These are phyloP conservation scores for Ceratocystis colombiana DNA, from an alignment of 2,329 filamentous ascomycete genomes.

Conservation along the genomic window DNA sequence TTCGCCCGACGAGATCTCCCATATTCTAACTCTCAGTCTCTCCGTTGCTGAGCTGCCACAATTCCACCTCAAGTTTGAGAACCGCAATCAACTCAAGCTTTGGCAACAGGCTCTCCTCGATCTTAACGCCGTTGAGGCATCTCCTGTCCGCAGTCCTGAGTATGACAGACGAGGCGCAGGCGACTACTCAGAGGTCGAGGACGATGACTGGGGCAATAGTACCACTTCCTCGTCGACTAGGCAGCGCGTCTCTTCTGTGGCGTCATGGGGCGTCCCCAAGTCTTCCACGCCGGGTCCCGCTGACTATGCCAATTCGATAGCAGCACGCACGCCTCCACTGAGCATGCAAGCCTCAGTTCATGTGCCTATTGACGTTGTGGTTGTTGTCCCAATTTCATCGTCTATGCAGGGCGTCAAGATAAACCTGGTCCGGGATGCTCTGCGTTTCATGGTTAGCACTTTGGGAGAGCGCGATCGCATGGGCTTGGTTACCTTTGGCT, in stretches of 20 bases:
- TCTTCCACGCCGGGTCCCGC: slow-evolving; percentile 83
- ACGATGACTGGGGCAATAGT: slow-evolving; percentile 60
- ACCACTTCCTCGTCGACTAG: slow-evolving; percentile 41
- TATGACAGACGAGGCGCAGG: slow-evolving; percentile 51
- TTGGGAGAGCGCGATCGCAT: slow-evolving; percentile 90
- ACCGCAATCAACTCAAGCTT: slow-evolving; percentile 70
- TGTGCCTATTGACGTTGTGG: slow-evolving; percentile 87
- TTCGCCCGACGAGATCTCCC: slow-evolving; percentile 53
- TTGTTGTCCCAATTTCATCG: slow-evolving; percentile 92
- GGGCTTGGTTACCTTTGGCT: slow-evolving; percentile 95
- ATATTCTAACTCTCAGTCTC: slow-evolving; percentile 76
- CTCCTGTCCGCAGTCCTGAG: slow-evolving; percentile 58
- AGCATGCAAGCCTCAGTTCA: slow-evolving; percentile 51
- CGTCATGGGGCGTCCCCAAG: slow-evolving; percentile 71
- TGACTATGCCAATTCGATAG: slow-evolving; percentile 66
- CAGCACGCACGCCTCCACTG: slow-evolving; percentile 38
- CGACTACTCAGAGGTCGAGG: slow-evolving; percentile 72
- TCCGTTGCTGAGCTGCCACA: slow-evolving; percentile 86
- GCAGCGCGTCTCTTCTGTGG: slow-evolving; percentile 65
- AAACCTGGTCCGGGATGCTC: slow-evolving; percentile 78
- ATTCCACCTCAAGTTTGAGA: slow-evolving; percentile 85
- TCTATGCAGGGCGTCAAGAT: slow-evolving; percentile 99
- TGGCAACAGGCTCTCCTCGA: slow-evolving; percentile 86
- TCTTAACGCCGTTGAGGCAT: slow-evolving; percentile 60
- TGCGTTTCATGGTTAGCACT: slow-evolving; percentile 82